These are phyloP conservation scores for Rhizodiscina lignyota DNA, from an alignment of 495 filamentous ascomycete genomes.

Conservation along the genomic window DNA sequence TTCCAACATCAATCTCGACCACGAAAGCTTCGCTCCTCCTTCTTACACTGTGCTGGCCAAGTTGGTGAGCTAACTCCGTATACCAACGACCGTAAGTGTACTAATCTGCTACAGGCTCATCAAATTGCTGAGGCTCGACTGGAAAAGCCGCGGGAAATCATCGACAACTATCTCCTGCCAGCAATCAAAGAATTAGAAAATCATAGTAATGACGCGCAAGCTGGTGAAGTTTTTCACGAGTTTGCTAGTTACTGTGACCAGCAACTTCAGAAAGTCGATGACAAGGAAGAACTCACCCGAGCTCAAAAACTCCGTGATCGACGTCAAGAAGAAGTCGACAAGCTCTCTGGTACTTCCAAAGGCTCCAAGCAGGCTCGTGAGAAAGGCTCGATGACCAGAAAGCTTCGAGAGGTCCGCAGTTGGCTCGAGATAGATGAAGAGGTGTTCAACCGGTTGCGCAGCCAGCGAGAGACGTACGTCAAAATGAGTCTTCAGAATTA, in stretches of 20 bases:
- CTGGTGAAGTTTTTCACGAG: constrained; percentile 80
- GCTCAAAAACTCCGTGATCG: constrained; percentile 62
- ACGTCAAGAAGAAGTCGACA: constrained; percentile 59
- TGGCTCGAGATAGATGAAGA: constrained; percentile 82
- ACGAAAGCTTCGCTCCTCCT: too few species aligned
- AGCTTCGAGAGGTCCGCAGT: constrained; percentile 46
- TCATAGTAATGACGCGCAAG: constrained; percentile 49
- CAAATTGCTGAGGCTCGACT: constrained; percentile 84
- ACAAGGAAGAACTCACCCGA: constrained; percentile 69
- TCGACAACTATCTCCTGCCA: constrained; percentile 62
- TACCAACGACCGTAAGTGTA: neutral
- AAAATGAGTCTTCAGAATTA: constrained; percentile 89
- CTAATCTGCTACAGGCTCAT: constrained; percentile 35
- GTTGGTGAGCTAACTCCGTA: constrained; percentile 36
- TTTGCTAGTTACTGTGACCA: constrained; percentile 92
- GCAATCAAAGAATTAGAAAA: constrained; percentile 67
- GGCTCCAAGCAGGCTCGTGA: constrained; percentile 27
- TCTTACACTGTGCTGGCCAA: constrained; percentile 59
- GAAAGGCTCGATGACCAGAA: constrained; percentile 26
- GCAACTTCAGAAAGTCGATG: constrained; percentile 71
- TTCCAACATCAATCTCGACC: too few species aligned
- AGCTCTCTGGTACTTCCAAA: constrained; percentile 41
- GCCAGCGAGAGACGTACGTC: constrained; percentile 63
- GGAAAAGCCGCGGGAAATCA: constrained; percentile 81
- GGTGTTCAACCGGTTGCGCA: constrained; percentile 62